phyloP scores from a whole-genome alignment of 2,329 filamentous ascomycete species.

The Lasiodiplodia gonubiensis region DNA sequence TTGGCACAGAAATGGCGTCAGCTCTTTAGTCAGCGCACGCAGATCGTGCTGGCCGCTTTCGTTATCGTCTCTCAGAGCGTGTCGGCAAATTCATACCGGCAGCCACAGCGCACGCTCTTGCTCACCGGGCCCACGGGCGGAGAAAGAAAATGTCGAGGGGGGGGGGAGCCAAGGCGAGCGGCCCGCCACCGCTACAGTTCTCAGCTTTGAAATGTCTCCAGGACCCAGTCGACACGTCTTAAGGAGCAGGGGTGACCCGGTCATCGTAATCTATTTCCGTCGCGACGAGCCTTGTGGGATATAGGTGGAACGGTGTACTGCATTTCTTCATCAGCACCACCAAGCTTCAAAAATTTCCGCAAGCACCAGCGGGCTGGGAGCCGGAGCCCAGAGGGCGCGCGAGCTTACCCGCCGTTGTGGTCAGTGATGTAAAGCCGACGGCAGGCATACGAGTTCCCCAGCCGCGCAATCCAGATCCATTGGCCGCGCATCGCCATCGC shows the following conservation, averaged over 20 bases:
- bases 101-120: background rate
- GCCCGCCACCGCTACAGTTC: slow-evolving; percentile 9
- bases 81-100: background rate
- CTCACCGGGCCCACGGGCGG: background rate
- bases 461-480: slow-evolving; percentile 1
- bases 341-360: slow-evolving; percentile 8
- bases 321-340: slow-evolving; percentile 1
- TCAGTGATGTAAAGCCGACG: background rate
- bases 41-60: background rate
- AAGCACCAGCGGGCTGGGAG: background rate
- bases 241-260: slow-evolving; percentile 7
- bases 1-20: slow-evolving; percentile 4
- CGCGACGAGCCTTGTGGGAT: slow-evolving; percentile 10
- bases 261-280: slow-evolving; percentile 18
- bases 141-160: background rate
- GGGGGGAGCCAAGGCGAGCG: background rate
- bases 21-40: slow-evolving; percentile 2
- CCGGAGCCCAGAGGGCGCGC: background rate
- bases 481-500: background rate
- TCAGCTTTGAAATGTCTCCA: slow-evolving; percentile 1
- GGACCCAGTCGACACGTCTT: slow-evolving; percentile 4
- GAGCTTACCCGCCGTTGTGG: background rate
- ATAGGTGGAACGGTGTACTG: slow-evolving; percentile 14
- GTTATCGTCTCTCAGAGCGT: background rate
- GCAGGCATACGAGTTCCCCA: background rate